Conservation (phyloP, 495 filamentous ascomycete species). For the Friedmanniomyces endolithicus region DNA sequence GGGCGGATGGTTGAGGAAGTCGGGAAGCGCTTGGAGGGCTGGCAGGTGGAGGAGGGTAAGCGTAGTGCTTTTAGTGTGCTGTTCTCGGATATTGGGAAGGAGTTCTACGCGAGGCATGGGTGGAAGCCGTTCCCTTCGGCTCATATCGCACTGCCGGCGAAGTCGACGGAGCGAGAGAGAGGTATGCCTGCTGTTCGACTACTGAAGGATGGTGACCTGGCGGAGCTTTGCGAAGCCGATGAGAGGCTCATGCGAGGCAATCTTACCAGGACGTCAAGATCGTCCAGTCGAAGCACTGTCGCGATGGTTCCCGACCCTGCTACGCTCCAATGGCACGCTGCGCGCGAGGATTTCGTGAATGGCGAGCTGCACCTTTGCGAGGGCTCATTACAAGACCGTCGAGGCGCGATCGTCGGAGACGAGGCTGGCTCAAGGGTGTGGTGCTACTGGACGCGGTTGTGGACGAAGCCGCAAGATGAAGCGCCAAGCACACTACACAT, state of each 20-base stretch:
- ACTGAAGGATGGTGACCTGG: slow-evolving; percentile 41
- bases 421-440: slow-evolving; percentile 48
- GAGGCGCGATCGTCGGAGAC: slow-evolving; percentile 26
- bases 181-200: slow-evolving; percentile 29
- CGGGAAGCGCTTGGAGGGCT: slow-evolving; percentile 41
- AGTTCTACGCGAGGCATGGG: slow-evolving; percentile 72
- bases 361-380: slow-evolving; percentile 40
- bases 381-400: background rate
- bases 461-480: slow-evolving; percentile 35
- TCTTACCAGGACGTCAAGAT: slow-evolving; percentile 23
- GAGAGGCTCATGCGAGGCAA: slow-evolving; percentile 35
- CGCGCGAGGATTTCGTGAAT: slow-evolving; percentile 72
- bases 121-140: slow-evolving; percentile 63
- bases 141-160: slow-evolving; percentile 53
- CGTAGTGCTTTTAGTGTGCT: slow-evolving; percentile 54
- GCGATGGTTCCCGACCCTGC: slow-evolving; percentile 63
- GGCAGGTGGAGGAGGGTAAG: slow-evolving; percentile 36
- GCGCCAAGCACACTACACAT: slow-evolving; percentile 64
- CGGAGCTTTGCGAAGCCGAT: slow-evolving; percentile 46
- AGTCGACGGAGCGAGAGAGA: slow-evolving; percentile 22
- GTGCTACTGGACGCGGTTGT: slow-evolving; percentile 71
- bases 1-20: slow-evolving; percentile 53
- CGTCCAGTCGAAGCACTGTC: slow-evolving; percentile 36
- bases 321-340: slow-evolving; percentile 72
- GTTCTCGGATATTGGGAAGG: slow-evolving; percentile 90